Evolutionary conservation across 1,284 basidiomycete genomes (phyloP).

Genomic region (Ustilago shanxiensis): DNA sequence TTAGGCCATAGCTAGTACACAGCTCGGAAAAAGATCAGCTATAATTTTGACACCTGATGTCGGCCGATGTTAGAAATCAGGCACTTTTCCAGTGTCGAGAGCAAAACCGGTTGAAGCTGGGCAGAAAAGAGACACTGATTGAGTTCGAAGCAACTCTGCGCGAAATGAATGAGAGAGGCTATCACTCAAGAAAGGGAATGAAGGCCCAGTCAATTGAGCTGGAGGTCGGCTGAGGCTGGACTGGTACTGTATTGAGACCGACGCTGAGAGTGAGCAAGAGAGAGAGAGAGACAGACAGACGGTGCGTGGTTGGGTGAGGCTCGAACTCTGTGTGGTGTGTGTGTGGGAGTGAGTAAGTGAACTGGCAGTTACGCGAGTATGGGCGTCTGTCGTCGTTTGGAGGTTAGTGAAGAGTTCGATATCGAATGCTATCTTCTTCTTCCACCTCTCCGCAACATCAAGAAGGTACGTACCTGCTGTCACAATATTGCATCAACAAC

Average conservation of each 20-base stretch:
- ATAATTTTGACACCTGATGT: not conserved
- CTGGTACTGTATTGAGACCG: too few species aligned
- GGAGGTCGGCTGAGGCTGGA: too few species aligned
- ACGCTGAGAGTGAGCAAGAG: not conserved
- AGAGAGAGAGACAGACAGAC: not conserved
- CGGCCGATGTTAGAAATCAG: not conserved
- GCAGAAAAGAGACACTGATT: too few species aligned
- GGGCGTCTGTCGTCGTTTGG: slow-evolving; percentile 20
- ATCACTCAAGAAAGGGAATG: too few species aligned
- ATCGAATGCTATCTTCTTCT: slow-evolving; percentile 32
- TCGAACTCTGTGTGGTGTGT: not conserved
- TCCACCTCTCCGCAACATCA: slow-evolving; percentile 58
- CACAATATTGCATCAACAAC: slow-evolving; percentile 23
- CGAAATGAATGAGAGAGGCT: too few species aligned
- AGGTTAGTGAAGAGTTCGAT: slow-evolving; percentile 29
- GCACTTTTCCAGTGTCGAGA: not conserved
- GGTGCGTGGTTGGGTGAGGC: not conserved
- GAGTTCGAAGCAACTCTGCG: too few species aligned
- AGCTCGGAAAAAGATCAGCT: too few species aligned
- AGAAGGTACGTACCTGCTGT: slow-evolving; percentile 51
- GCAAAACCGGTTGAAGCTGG: too few species aligned
- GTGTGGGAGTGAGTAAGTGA: not conserved
- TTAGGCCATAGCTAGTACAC: not conserved
- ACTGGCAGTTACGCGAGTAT: slow-evolving; percentile 5
- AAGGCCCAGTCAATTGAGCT: too few species aligned